Base-by-base conservation (phyloP, 805 yeast species). In the Hanseniaspora lindneri region DNA sequence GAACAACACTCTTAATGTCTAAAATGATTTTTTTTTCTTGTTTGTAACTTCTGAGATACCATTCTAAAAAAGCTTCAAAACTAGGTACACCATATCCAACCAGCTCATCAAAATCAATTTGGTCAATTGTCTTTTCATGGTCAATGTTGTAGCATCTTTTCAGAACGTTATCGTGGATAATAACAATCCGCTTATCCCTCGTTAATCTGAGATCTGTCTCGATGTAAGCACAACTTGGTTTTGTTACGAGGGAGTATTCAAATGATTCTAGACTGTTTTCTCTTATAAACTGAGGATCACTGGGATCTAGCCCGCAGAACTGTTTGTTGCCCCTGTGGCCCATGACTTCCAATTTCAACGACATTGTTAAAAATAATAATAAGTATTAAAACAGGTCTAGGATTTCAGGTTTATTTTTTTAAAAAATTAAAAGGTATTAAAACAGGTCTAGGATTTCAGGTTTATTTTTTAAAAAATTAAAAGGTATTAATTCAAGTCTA, bases 191-290 rank as follows among this genome's bases (percentile, higher is more conserved):
- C n/a, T 74, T 74, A 55, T 77, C 83, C 3, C 57, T 54, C 1
- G 78, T 65, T 52, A 75, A 65, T 55, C 76, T 81, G 27, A 77
- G 60, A 55, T 77, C 83, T 16, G 77, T 71, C 57, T 76, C 81
- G 19, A 76, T 65, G 21, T 66, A 41, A 63, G 67, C 14, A 52
- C 58, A 9, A 68, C 69, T 7, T 72, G 72, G 17, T 7, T 8
- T 24, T 13, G 67, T 71, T 16, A 66, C 69, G n/a, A 68, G 59
- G 1, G 77, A 76, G 23, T 69, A 70, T 14, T 69, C 58, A 55
- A 73, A 70, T 0, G 77, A 74, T 4, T 62, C 53, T 16, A 69
- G 41, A 4, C 75, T 70, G 55, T 73, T 73, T 51, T 73, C 77
- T 14, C 74, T 70, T 51, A 60, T 71, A 36, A 61, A 41, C 2